These are phyloP conservation scores for Rhizopus microsporus DNA, from an alignment of 371 early-diverging fungal species.

Conservation along the genomic window DNA sequence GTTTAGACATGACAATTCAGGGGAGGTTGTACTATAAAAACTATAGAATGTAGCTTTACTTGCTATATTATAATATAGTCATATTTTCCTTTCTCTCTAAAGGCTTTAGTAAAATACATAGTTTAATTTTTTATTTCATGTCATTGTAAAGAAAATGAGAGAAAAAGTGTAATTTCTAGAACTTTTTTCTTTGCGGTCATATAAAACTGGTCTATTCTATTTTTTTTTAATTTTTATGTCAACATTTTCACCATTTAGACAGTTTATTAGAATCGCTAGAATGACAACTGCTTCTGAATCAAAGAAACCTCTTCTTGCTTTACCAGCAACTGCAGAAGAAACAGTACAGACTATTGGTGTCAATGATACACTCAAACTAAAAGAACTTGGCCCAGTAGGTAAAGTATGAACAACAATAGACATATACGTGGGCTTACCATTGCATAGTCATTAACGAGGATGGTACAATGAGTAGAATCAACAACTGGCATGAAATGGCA, in stretches of 20 bases:
- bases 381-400: slow-evolving; percentile 60
- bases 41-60: no score
- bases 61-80: no score
- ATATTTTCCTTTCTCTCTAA: no score
- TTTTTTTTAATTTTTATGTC: background rate
- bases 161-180: no score
- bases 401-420: slow-evolving; percentile 11
- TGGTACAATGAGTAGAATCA: slow-evolving; percentile 71
- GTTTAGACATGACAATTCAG: no score
- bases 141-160: no score
- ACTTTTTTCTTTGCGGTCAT: no score
- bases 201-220: background rate
- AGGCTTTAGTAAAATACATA: no score
- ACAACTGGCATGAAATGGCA: slow-evolving; percentile 74
- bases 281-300: slow-evolving; percentile 7
- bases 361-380: slow-evolving; percentile 54
- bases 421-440: background rate
- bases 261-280: background rate
- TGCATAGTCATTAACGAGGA: slow-evolving; percentile 60
- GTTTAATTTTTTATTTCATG: no score
- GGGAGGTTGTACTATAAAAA: no score
- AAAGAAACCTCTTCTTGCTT: slow-evolving; percentile 44
- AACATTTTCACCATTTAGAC: background rate
- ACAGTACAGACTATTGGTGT: slow-evolving; percentile 38
- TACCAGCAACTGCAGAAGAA: slow-evolving; percentile 56